Evolutionary conservation across 352 stramenopile species (phyloP).

Genomic region (Phytophthora palmivora): DNA sequence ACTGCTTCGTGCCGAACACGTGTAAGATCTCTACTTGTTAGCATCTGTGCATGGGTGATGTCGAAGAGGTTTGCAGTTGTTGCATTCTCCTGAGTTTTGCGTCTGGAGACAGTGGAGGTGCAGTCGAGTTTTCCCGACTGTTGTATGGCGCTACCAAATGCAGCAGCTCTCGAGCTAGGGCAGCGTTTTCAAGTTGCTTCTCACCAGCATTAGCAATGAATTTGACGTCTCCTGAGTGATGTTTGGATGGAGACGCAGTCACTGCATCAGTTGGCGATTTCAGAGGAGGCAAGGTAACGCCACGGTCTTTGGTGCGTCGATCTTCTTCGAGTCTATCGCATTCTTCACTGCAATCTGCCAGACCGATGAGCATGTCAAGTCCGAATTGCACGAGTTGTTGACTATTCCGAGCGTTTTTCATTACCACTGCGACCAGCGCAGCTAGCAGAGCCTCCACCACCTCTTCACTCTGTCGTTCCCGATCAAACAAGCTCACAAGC

Average conservation of each 20-base stretch:
- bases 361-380: slow-evolving; percentile 62
- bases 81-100: slow-evolving; percentile 32
- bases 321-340: slow-evolving; percentile 41
- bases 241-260: slow-evolving; percentile 16
- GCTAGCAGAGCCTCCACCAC: slow-evolving; percentile 72
- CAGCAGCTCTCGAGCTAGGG: slow-evolving; percentile 66
- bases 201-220: background rate
- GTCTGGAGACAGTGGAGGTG: slow-evolving; percentile 18
- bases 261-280: slow-evolving; percentile 4
- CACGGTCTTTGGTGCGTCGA: slow-evolving; percentile 27
- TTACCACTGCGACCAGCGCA: slow-evolving; percentile 56
- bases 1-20: slow-evolving; percentile 12
- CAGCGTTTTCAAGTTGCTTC: slow-evolving; percentile 49
- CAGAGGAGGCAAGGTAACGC: slow-evolving; percentile 26
- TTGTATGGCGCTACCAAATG: slow-evolving; percentile 67
- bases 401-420: slow-evolving; percentile 64
- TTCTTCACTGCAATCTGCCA: slow-evolving; percentile 47
- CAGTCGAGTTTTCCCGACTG: slow-evolving; percentile 17
- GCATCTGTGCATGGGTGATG: slow-evolving; percentile 26
- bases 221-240: background rate
- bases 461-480: slow-evolving; percentile 48
- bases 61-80: slow-evolving; percentile 25
- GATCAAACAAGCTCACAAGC: slow-evolving; percentile 58
- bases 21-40: slow-evolving; percentile 5
- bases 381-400: slow-evolving; percentile 71